Percentiles rank a stretch among this genome's conserved stretches.
These are phyloP conservation scores for Piloderma croceum DNA, from an alignment of 768 basidiomycete species.

Conservation along the genomic window DNA sequence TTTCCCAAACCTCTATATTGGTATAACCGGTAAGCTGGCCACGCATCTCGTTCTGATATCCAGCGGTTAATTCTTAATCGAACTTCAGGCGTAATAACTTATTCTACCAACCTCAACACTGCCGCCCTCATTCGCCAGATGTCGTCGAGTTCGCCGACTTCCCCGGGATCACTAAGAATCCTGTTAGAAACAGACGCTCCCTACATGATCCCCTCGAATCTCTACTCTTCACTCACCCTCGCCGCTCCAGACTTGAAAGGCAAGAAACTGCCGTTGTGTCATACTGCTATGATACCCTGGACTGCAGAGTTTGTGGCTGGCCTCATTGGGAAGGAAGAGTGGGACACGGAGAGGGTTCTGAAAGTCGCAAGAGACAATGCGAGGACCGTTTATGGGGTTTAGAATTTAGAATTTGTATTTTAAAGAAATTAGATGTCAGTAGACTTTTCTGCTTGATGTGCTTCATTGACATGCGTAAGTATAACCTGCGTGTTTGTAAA, in stretches of 20 bases:
- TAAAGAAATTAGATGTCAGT: no score
- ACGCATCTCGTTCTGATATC: not conserved
- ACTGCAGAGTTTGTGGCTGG: conserved; percentile 69
- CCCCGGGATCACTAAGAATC: conserved; percentile 36
- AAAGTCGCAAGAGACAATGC: conserved; percentile 61
- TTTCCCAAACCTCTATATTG: conserved; percentile 80
- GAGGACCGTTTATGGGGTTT: conserved; percentile 55
- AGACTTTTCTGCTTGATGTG: no score
- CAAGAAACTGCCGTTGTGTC: conserved; percentile 58
- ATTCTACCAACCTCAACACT: conserved; percentile 69
- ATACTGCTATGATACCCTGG: conserved; percentile 83
- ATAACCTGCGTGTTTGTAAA: no score
- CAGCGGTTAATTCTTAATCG: not conserved
- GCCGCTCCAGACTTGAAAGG: conserved; percentile 50
- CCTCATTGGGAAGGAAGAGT: conserved; percentile 32
- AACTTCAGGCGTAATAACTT: conserved; percentile 68
- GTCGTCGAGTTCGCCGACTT: conserved; percentile 19
- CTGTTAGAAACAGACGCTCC: conserved; percentile 85
- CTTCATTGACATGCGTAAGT: no score
- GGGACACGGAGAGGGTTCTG: conserved; percentile 57
- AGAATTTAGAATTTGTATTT: no score
- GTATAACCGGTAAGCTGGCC: conserved; percentile 56
- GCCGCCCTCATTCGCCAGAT: conserved; percentile 58
- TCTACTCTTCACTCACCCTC: no score
- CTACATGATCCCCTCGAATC: conserved; percentile 76